These are phyloP conservation scores for Pyrus communis DNA, from an alignment of 306 rosid species.

Conservation along the genomic window DNA sequence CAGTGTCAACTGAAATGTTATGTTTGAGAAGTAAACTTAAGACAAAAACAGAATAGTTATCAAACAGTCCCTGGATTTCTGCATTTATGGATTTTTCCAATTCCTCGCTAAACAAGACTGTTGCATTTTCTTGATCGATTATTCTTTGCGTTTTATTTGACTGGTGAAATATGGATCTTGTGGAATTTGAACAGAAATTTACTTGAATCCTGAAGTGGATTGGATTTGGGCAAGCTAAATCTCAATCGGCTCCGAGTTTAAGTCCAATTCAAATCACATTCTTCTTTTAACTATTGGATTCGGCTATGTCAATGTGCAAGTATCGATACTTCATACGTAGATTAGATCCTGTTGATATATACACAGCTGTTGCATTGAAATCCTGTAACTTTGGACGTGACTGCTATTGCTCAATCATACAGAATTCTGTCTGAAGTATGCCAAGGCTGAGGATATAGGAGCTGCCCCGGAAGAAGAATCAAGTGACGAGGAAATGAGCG, in stretches of 20 bases:
- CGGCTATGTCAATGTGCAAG: neutral
- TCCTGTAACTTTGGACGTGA: neutral
- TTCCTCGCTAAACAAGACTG: neutral
- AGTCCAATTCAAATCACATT: neutral
- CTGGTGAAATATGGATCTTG: no score
- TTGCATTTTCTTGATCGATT: neutral
- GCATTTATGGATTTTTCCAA: neutral
- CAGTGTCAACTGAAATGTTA: neutral
- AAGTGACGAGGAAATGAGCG: slow-evolving; percentile 74
- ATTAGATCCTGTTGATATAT: neutral
- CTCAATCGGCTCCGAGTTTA: no score
- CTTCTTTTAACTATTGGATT: neutral
- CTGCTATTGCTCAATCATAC: slow-evolving; percentile 17
- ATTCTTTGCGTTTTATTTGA: neutral
- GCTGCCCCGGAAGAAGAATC: slow-evolving; percentile 53
- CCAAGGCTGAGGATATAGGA: slow-evolving; percentile 80
- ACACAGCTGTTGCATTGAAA: neutral
- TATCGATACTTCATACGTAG: neutral
- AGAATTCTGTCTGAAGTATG: slow-evolving; percentile 82
- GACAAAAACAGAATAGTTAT: no score
- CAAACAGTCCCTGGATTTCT: neutral
- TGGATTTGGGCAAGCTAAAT: no score
- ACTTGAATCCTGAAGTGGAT: no score
- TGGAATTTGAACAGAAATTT: no score
- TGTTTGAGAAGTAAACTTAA: neutral